Conservation (phyloP, 345 rosid genomes). For the Melaleuca quinquenervia region DNA sequence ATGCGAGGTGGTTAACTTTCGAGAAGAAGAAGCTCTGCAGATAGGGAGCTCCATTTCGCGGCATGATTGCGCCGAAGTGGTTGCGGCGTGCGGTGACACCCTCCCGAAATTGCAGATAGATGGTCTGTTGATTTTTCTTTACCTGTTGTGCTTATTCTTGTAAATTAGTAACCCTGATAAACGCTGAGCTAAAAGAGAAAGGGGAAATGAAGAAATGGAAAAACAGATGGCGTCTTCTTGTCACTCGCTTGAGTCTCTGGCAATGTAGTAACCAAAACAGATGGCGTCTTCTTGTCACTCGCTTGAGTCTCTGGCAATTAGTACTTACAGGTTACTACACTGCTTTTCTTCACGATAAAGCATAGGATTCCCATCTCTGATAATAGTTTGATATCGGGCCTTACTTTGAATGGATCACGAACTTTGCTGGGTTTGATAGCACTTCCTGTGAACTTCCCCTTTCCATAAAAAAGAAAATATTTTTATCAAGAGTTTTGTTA, state of each 20-base stretch:
- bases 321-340: background rate
- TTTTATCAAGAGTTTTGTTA: background rate
- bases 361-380: background rate
- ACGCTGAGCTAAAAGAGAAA: background rate
- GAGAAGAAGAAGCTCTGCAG: slow-evolving; percentile 29
- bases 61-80: slow-evolving; percentile 27
- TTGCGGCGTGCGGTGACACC: slow-evolving; percentile 26
- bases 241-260: no score
- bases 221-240: background rate
- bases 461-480: background rate
- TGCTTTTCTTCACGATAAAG: background rate
- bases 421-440: background rate
- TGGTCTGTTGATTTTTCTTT: slow-evolving; percentile 19
- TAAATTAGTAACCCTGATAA: background rate
- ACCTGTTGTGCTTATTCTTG: background rate
- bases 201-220: background rate
- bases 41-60: slow-evolving; percentile 41
- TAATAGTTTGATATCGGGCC: background rate
- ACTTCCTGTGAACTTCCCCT: background rate
- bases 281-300: background rate
- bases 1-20: slow-evolving; percentile 24
- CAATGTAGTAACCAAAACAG: background rate
- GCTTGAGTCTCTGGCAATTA: background rate
- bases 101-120: slow-evolving; percentile 25
- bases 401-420: background rate